phyloP scores from a whole-genome alignment of 345 rosid genomes.

The Laguncularia racemosa region DNA sequence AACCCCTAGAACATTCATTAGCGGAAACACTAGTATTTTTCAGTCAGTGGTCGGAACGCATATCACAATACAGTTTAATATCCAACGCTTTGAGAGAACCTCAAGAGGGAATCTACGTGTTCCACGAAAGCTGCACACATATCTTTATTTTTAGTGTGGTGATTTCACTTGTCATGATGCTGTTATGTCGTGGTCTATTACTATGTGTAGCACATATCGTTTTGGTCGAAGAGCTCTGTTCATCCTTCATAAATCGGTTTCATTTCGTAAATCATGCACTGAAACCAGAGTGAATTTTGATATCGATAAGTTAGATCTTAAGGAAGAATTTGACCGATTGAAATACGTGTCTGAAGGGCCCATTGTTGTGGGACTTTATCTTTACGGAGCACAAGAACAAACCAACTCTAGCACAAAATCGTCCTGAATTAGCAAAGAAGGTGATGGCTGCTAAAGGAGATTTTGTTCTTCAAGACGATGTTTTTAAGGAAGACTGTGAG shows the following conservation, averaged over 20 bases:
- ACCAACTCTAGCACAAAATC: constrained; percentile 23
- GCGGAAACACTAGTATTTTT: constrained; percentile 8
- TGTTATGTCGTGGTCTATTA: too few species aligned
- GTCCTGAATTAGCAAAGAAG: constrained; percentile 30
- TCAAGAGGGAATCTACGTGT: constrained; percentile 18
- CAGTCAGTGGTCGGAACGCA: constrained; percentile 44
- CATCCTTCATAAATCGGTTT: too few species aligned
- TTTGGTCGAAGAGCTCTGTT: too few species aligned
- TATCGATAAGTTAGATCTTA: constrained; percentile 8
- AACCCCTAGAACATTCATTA: too few species aligned
- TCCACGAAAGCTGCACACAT: constrained; percentile 2
- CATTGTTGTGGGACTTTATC: constrained; percentile 44
- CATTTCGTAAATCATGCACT: too few species aligned
- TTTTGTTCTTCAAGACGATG: constrained; percentile 23
- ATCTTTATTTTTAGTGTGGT: too few species aligned
- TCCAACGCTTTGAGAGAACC: constrained; percentile 24
- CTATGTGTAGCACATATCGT: too few species aligned
- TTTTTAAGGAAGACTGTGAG: background rate
- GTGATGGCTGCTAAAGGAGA: constrained; percentile 49
- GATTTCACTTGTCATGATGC: too few species aligned
- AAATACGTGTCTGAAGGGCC: constrained; percentile 21
- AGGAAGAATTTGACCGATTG: constrained; percentile 22
- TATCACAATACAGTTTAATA: constrained; percentile 35
- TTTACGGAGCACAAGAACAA: constrained; percentile 27
- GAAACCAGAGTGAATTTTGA: background rate